Evolutionary conservation across 2,329 filamentous ascomycete species (phyloP), one percentile per base, ranked within the genome.

Genomic region (Pseudogymnoascus sp.): DNA sequence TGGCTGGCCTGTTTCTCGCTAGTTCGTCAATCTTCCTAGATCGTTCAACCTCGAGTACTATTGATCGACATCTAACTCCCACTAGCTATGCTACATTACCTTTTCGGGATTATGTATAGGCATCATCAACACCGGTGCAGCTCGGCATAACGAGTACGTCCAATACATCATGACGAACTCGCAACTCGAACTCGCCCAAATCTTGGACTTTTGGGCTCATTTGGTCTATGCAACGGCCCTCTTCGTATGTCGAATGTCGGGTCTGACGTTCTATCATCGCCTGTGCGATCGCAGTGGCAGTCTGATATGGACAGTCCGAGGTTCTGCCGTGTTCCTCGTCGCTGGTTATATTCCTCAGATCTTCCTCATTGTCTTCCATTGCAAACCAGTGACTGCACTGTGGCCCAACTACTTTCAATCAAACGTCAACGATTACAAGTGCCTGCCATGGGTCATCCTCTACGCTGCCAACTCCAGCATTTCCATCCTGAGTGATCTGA

Each of bases 361-460:
- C 11, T 73, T 80, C 25, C 73, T 83, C 2, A 71, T 82, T 58
- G 73, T 82, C 62, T 80, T 82, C 64, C 80, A 82, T 68, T 82
- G 80, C 63, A 68, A 67, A 1, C 80, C 80, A 0, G 78, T 82
- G 0, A 82, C 80, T 0, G 78, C 74, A 0, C 69, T 79, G 2
- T 82, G 80, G 80, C 80, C 80, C 0, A 82, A 83, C 61, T 73
- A 69, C 0, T 82, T 76, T 73, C 78, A 83, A 65, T 67, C 71
- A 0, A 74, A 74, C 8, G 71, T 67, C 8, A 70, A 69, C 1
- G 64, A 73, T 2, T 83, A 79, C 64, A 73, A 67, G 0, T 82
- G 80, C 64, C 63, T 82, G 38, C 70, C 75, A 14, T 82, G 80
- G 80, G 80, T 80, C 0, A 62, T 80, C 2, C 79, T 83, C 0